phyloP scores from a whole-genome alignment of 768 basidiomycete genomes.

The Tylopilus vinaceipallidus region DNA sequence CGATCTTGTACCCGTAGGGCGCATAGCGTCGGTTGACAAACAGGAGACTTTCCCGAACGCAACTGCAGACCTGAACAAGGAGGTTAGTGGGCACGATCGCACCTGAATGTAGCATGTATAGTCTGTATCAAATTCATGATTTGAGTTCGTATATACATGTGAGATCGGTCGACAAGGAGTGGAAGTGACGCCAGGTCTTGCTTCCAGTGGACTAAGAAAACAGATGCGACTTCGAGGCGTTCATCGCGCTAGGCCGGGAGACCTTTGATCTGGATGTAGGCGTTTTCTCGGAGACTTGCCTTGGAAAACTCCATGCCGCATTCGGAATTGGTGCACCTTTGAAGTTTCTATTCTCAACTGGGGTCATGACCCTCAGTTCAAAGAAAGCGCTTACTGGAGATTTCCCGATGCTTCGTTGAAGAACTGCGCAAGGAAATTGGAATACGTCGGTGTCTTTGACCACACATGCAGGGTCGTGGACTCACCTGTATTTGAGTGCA shows the following conservation, averaged over 20 bases:
- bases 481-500: constrained; percentile 43
- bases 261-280: constrained; percentile 41
- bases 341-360: constrained; percentile 12
- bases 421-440: constrained; percentile 26
- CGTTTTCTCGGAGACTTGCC: constrained; percentile 37
- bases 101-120: constrained; percentile 21
- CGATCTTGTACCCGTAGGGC: constrained; percentile 59
- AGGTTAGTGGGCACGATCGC: constrained; percentile 42
- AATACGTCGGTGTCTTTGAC: constrained; percentile 3
- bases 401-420: constrained; percentile 38
- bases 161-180: constrained; percentile 13
- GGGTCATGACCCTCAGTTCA: constrained; percentile 1
- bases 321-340: constrained; percentile 38
- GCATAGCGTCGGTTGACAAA: constrained; percentile 59
- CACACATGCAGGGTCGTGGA: not conserved
- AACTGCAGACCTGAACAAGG: constrained; percentile 67
- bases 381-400: constrained; percentile 33
- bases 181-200: constrained; percentile 23
- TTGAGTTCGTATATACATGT: constrained; percentile 30
- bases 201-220: constrained; percentile 7
- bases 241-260: constrained; percentile 30
- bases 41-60: constrained; percentile 59
- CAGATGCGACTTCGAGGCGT: not conserved
- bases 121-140: constrained; percentile 20
- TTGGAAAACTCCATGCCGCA: constrained; percentile 43